Conservation (phyloP, 2,329 filamentous ascomycete species). For the Aspergillus pseudoterreus region DNA sequence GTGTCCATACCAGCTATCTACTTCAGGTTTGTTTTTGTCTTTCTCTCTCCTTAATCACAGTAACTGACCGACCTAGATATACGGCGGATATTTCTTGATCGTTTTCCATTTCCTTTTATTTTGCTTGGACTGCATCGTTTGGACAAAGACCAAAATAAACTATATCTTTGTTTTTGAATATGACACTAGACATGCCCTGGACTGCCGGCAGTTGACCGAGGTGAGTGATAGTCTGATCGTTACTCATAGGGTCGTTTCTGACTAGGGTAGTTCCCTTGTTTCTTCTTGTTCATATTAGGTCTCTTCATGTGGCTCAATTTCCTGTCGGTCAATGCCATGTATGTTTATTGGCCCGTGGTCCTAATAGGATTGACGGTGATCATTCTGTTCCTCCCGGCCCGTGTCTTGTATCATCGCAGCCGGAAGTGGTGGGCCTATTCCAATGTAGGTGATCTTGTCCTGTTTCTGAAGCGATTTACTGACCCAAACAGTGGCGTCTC, state of each 20-base stretch:
- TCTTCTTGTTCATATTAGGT: conserved; percentile 72
- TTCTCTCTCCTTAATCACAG: not conserved
- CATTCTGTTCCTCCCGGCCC: conserved; percentile 72
- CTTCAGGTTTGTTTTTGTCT: conserved; percentile 52
- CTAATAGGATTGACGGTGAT: conserved; percentile 65
- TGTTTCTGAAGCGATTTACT: conserved; percentile 5
- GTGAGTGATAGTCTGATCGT: conserved; percentile 34
- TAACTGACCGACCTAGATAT: conserved; percentile 57
- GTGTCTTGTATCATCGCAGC: conserved; percentile 69
- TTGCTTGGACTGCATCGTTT: conserved; percentile 77
- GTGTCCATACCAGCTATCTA: conserved; percentile 61
- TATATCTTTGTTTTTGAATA: conserved; percentile 97
- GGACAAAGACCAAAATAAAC: conserved; percentile 83
- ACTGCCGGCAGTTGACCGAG: conserved; percentile 85
- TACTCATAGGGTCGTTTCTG: conserved; percentile 7
- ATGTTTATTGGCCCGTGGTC: conserved; percentile 80
- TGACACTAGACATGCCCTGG: conserved; percentile 76
- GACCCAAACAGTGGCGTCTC: conserved; percentile 66
- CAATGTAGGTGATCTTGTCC: conserved; percentile 57
- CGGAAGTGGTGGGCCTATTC: conserved; percentile 85
- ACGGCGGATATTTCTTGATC: conserved; percentile 86
- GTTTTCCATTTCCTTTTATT: conserved; percentile 80
- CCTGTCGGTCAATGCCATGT: conserved; percentile 64
- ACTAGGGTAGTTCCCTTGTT: conserved; percentile 64
- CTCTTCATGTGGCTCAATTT: conserved; percentile 90